Evolutionary conservation across 768 basidiomycete genomes (phyloP).

Genomic region (Tremella yokohamensis): DNA sequence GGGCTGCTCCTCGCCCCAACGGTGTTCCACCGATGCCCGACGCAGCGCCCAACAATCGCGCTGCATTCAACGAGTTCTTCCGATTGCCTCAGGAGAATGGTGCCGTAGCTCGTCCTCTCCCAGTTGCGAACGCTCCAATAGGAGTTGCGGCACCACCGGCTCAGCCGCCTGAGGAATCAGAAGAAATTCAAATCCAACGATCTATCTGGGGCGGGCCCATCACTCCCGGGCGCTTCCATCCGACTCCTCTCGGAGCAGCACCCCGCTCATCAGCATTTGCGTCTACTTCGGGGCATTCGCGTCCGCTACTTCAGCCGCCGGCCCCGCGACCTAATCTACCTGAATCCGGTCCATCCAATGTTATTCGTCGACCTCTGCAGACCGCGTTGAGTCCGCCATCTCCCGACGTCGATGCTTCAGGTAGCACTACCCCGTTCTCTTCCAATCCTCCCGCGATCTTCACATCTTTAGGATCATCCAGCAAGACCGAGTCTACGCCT

Average conservation of each 20-base stretch:
- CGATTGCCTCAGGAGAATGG: constrained; percentile 14
- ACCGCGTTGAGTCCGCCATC: constrained; percentile 1
- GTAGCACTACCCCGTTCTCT: constrained; percentile 27
- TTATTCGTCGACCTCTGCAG: constrained; percentile 6
- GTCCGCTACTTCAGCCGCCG: neutral
- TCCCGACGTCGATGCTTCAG: constrained; percentile 5
- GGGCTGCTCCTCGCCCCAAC: constrained; percentile 29
- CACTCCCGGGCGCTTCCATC: constrained; percentile 37
- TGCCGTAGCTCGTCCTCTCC: constrained; percentile 46
- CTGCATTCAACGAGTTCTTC: constrained; percentile 38
- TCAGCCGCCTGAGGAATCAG: constrained; percentile 16
- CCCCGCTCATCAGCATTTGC: constrained; percentile 4
- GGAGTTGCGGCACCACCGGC: constrained; percentile 19
- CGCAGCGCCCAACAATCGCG: constrained; percentile 22
- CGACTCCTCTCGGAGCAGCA: constrained; percentile 33
- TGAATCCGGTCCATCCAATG: constrained; percentile 9
- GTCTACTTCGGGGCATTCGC: neutral
- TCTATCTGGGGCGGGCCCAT: constrained; percentile 43
- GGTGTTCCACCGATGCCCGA: constrained; percentile 2
- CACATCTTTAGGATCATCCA: constrained; percentile 18
- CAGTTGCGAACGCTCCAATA: constrained; percentile 24
- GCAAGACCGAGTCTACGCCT: too few species aligned
- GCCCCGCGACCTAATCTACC: constrained; percentile 6
- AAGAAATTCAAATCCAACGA: constrained; percentile 23
- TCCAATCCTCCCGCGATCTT: constrained; percentile 38